Base-by-base conservation (phyloP, 345 rosid genomes). In the Viola odorata region DNA sequence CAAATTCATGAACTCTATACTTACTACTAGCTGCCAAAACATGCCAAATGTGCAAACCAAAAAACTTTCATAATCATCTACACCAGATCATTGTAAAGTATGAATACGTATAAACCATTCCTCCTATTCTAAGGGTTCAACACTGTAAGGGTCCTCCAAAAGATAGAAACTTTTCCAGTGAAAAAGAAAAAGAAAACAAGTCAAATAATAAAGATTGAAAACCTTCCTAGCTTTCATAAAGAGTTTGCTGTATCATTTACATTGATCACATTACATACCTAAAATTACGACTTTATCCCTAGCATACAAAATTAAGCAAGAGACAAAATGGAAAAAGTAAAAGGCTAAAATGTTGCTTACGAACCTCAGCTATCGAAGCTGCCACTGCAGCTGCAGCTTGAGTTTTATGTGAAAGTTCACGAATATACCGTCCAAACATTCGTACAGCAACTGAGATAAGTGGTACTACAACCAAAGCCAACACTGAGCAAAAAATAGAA, bases 351-450 rank as follows among this genome's bases (percentile, higher is more conserved):
- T 23, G 3, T 47, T 9, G 47, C 37, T 13, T 7, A 63, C 69
- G 36, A 60, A 92, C 98, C 98, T 92, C 97, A 38, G 96, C 96
- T 70, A 92, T 89, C 15, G 98, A 89, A 44, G 96, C 88, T 74
- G 98, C 87, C 58, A 76, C 83, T 17, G 98, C 98, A 69, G 98
- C 97, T 51, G 98, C 97, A 61, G 97, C 90, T 85, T 92, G 98
- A 67, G 94, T 92, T 65, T 65, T 70, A 75, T 92, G 91, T 17
- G 97, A 92, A 71, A 89, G 95, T 61, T 92, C 98, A 67, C 92
- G 89, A 59, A 92, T 84, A 76, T 77, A 89, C 37, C 86, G 85
- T 9, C 98, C 97, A 8, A 85, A 85, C 54, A 71, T 82, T 52
- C 82, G 74, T 41, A 84, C 96, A 53, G 88, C 83, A 61, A 89